Evolutionary conservation across 805 yeast genomes (phyloP), one percentile per base, ranked within the genome.

Genomic region (Monosporozyma unispora): DNA sequence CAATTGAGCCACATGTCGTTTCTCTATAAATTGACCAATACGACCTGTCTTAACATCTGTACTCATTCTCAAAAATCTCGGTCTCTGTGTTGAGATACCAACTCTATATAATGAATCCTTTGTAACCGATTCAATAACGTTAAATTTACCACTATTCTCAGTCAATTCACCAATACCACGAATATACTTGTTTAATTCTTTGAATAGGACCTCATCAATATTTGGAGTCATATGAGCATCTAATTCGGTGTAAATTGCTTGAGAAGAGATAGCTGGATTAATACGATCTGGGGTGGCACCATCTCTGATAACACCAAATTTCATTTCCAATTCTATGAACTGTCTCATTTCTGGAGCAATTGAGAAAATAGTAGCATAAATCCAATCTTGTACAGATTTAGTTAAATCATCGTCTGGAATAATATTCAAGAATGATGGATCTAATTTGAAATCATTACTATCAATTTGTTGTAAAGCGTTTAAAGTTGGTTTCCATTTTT

Each of bases 361-460:
- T 31, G 86, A 86, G 43, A 75, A 74, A 44, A 88, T 73, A 54
- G 86, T 83, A 18, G 95, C 89, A 72, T 84, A 89, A 8, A 90
- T 75, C 97, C 97, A 90, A 57, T 84, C 87, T 21, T 93, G 84
- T 6, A 90, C 80, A 31, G 86, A 79, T 60, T 90, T 79, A 5
- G 90, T 84, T 51, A 87, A 72, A 58, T 87, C 91, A 59, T 87
- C 88, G 45, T 86, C 81, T 0, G 84, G 75, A 4, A 89, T 90
- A 0, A 88, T 81, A 16, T 87, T 75, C 40, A 88, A 78, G 46
- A 78, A 66, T 0, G 75, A 64, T 19, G 72, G 61, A 29, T 72
- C 76, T 27, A 67, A 46, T 61, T 65, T 56, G 9, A 64, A 57
- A 48, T 64, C 64, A 12, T 59, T 62, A 19, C 60, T 57, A 47